A percentile compares a stretch with the other conserved stretches of the same genome.
These are phyloP conservation scores for Backusella mclennaniae DNA, from an alignment of 192 early-diverging fungal genomes.

Conservation along the genomic window DNA sequence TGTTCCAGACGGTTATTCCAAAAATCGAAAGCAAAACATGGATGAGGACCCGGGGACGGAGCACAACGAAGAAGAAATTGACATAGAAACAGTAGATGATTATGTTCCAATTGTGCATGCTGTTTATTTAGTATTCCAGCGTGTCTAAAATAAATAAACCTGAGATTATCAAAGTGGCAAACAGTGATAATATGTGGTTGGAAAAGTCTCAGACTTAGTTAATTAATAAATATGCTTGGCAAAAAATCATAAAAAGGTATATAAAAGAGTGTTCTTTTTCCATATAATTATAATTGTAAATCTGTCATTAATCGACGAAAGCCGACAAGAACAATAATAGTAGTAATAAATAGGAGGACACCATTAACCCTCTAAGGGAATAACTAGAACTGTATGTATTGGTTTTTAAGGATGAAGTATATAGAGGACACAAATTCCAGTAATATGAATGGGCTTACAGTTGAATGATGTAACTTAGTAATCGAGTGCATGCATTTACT, in stretches of 20 bases:
- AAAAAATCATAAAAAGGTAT: neutral
- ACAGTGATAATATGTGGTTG: neutral
- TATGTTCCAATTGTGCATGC: conserved; percentile 61
- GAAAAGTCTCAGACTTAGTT: neutral
- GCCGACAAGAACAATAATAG: too few species aligned
- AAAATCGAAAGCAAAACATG: conserved; percentile 44
- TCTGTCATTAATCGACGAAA: too few species aligned
- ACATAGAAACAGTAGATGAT: conserved; percentile 30
- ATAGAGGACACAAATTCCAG: too few species aligned
- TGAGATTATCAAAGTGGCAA: conserved; percentile 4
- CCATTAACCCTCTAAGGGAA: too few species aligned
- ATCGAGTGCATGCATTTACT: too few species aligned
- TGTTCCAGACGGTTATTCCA: conserved; percentile 66
- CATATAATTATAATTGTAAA: neutral
- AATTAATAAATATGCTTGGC: neutral
- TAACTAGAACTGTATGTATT: too few species aligned
- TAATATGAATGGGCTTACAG: too few species aligned
- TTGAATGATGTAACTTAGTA: too few species aligned
- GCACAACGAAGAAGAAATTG: conserved; percentile 34
- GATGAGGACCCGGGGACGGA: conserved; percentile 33
- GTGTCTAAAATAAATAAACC: neutral
- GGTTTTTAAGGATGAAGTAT: too few species aligned
- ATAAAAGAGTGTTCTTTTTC: neutral
- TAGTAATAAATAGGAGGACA: too few species aligned
- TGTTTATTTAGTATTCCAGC: conserved; percentile 37